phyloP scores from a whole-genome alignment of 192 early-diverging fungal species.

The Podila horticola region DNA sequence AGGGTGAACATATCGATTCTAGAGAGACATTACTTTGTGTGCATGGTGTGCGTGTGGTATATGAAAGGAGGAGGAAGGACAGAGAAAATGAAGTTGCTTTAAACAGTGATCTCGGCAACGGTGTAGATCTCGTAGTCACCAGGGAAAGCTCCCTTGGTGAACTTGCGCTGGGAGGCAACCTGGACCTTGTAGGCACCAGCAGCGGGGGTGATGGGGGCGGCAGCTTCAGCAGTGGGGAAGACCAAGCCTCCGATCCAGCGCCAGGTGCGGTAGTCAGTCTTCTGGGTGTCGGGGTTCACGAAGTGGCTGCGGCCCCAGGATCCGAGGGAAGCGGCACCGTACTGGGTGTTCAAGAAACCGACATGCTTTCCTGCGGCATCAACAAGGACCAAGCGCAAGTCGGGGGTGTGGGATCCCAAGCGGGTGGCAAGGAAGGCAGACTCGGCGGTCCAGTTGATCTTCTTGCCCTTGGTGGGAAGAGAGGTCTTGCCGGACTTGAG shows the following conservation, averaged over 20 bases:
- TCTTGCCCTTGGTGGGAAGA: not conserved
- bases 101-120: not conserved
- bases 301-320: not conserved
- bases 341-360: slow-evolving; percentile 1
- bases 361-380: not conserved
- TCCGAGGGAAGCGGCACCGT: not conserved
- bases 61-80: no score
- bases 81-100: not conserved
- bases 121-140: not conserved
- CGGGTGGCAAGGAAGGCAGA: not conserved
- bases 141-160: not conserved
- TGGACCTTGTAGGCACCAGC: not conserved
- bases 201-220: not conserved
- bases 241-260: not conserved
- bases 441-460: not conserved
- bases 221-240: not conserved
- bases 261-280: not conserved
- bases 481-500: not conserved
- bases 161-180: not conserved
- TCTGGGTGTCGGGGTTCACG: not conserved
- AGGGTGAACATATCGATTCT: no score
- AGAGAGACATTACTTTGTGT: no score
- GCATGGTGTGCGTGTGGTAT: no score
- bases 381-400: slow-evolving; percentile 3
- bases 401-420: slow-evolving; percentile 3